Evolutionary conservation across 2,329 filamentous ascomycete species (phyloP), one percentile per base, ranked within the genome.

Genomic region (Cladosporium sp.): DNA sequence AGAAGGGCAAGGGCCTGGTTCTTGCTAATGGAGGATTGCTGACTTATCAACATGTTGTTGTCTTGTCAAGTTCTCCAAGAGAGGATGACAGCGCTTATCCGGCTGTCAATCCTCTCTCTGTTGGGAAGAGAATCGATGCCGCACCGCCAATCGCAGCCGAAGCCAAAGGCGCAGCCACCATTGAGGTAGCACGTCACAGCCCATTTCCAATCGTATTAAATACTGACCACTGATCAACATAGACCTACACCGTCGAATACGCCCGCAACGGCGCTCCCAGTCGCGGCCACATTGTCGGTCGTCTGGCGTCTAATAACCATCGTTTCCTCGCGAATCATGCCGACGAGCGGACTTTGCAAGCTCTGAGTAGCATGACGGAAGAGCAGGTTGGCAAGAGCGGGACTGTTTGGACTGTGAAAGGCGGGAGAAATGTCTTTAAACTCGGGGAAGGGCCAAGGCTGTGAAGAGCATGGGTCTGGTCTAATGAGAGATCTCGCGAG

Each of bases 21-120:
- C 77, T 88, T 13, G 85, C 85, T 1, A 88, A 88, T 64, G 85
- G 86, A 0, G 86, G 86, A 0, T 76, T 83, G 28, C 61, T 86
- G n/a, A 85, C 83, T 0, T 85, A 88, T 65, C 83, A 89, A 65
- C 80, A 88, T 64, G 83, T 79, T 3, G 65, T 88, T 0, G 79
- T 83, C 47, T 70, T 89, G 1, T 85, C 83, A 0, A 76, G 71
- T 0, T 62, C 70, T 9, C 78, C 81, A 8, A 69, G 74, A 13
- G 59, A 58, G 45, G 69, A 73, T 7, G 70, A 69, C 1, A 61
- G 64, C 2, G 58, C 66, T 1, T 85, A 85, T 68, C 81, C 82
- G 2, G 61, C 69, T 4, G 62, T 70, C 22, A 77, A 78, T 40
- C 74, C 77, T 2, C 67, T 84, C 7, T 75, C 78, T 3, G 69